Evolutionary conservation across 2,329 filamentous ascomycete species (phyloP).

Genomic region (Pseudogymnoascus sp.): DNA sequence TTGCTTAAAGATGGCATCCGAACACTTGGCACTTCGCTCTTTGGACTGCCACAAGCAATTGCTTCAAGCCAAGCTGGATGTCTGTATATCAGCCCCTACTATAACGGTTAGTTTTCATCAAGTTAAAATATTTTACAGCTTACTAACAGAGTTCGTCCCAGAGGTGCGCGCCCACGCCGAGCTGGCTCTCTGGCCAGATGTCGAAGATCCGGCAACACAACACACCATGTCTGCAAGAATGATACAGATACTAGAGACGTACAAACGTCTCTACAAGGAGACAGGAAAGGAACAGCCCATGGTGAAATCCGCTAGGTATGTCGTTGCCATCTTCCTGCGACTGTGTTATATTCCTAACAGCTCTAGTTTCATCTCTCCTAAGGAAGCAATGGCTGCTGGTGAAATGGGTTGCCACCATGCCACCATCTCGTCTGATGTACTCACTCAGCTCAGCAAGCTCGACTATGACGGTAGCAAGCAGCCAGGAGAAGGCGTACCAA

Average conservation of each 20-base stretch:
- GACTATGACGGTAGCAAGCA: conserved; percentile 33
- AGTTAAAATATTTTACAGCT: not conserved
- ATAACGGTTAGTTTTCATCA: conserved; percentile 32
- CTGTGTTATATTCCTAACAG: conserved; percentile 7
- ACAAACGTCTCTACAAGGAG: conserved; percentile 38
- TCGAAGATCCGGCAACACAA: conserved; percentile 37
- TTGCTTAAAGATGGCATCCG: conserved; percentile 39
- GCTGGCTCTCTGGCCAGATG: conserved; percentile 38
- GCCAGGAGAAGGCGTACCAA: conserved; percentile 33
- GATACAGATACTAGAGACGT: conserved; percentile 43
- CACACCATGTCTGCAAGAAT: conserved; percentile 42
- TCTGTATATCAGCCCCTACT: conserved; percentile 44
- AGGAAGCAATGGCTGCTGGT: conserved; percentile 40
- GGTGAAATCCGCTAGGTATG: conserved; percentile 39
- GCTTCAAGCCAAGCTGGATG: conserved; percentile 42
- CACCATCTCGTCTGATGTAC: conserved; percentile 36
- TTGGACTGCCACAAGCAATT: conserved; percentile 42
- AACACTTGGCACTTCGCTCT: conserved; percentile 42
- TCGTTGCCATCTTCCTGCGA: not conserved
- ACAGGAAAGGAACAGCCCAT: conserved; percentile 43
- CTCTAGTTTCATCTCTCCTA: conserved; percentile 34
- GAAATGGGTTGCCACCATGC: conserved; percentile 41
- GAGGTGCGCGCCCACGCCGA: conserved; percentile 39
- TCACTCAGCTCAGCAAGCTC: conserved; percentile 34
- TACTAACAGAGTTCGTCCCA: conserved; percentile 18